Percentiles rank a stretch among this genome's conserved stretches.
These are phyloP conservation scores for Rostrohypoxylon terebratum DNA, from an alignment of 495 filamentous ascomycete species.

Conservation along the genomic window DNA sequence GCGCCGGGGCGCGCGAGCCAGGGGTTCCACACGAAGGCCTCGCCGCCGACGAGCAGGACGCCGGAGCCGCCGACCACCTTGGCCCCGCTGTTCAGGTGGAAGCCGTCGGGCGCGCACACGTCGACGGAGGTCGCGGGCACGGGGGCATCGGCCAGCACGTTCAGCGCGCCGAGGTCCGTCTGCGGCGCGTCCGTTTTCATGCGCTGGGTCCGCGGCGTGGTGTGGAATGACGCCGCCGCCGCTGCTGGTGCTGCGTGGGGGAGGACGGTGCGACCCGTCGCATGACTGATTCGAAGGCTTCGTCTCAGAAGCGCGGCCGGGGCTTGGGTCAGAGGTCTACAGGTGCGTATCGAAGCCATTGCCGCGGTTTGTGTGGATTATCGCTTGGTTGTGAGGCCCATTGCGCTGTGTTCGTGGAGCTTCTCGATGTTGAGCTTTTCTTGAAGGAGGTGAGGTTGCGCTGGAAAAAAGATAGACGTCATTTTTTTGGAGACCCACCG, in stretches of 20 bases:
- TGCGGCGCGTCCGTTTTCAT: slow-evolving; percentile 49
- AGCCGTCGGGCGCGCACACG: slow-evolving; percentile 79
- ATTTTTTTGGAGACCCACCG: slow-evolving; percentile 32
- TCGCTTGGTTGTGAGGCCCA: slow-evolving; percentile 26
- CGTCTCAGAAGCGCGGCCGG: slow-evolving; percentile 27
- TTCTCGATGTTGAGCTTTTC: background rate
- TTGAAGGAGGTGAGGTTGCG: slow-evolving; percentile 21
- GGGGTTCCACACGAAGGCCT: slow-evolving; percentile 89
- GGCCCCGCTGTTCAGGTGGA: slow-evolving; percentile 81
- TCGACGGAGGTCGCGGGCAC: slow-evolving; percentile 86
- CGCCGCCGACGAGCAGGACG: slow-evolving; percentile 81
- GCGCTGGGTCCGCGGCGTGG: slow-evolving; percentile 27
- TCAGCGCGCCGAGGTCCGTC: slow-evolving; percentile 79
- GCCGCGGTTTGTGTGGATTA: slow-evolving; percentile 27
- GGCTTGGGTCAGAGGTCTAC: slow-evolving; percentile 32
- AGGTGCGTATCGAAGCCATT: slow-evolving; percentile 44
- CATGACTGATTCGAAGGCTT: slow-evolving; percentile 11
- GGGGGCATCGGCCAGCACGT: slow-evolving; percentile 82
- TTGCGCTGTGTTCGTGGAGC: slow-evolving; percentile 21
- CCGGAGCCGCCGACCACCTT: slow-evolving; percentile 73
- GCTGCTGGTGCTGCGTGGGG: slow-evolving; percentile 9
- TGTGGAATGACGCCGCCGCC: slow-evolving; percentile 24
- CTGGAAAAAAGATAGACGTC: slow-evolving; percentile 44
- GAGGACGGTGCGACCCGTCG: background rate
- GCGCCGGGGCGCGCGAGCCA: slow-evolving; percentile 65